Conservation (phyloP, 495 filamentous ascomycete genomes). For the Friedmanniomyces endolithicus region DNA sequence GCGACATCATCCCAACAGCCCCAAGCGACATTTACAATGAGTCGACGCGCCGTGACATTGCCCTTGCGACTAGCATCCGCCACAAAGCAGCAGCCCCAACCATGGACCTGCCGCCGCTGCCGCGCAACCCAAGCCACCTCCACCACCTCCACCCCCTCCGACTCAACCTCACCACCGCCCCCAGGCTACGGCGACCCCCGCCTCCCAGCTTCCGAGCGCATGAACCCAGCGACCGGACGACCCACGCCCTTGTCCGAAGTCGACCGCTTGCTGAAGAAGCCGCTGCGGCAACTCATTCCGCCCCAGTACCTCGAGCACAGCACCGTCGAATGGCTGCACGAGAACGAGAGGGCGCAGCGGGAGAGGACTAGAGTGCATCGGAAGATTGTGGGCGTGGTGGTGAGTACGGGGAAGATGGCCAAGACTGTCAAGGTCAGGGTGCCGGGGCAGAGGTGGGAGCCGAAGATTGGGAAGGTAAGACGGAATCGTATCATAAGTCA, state of each 20-base stretch:
- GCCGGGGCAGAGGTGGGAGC: slow-evolving; percentile 49
- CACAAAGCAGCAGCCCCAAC: not conserved
- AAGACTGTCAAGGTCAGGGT: slow-evolving; percentile 59
- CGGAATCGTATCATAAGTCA: not conserved
- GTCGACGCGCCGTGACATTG: slow-evolving; percentile 5
- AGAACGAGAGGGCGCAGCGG: slow-evolving; percentile 5
- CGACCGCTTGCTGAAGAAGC: slow-evolving; percentile 11
- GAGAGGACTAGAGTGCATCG: slow-evolving; percentile 2
- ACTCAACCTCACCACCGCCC: not conserved
- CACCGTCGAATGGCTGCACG: slow-evolving; percentile 1
- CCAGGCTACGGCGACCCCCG: slow-evolving; percentile 5
- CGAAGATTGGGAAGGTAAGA: slow-evolving; percentile 31
- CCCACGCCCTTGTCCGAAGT: slow-evolving; percentile 1
- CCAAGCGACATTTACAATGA: slow-evolving; percentile 1
- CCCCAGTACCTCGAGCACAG: slow-evolving; percentile 16
- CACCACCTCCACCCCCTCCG: not conserved
- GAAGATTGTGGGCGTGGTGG: slow-evolving; percentile 43
- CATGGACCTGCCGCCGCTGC: slow-evolving; percentile 17
- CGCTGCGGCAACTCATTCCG: slow-evolving; percentile 12
- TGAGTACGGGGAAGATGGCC: slow-evolving; percentile 56
- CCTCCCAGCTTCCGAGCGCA: not conserved
- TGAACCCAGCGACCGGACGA: slow-evolving; percentile 1
- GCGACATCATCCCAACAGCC: slow-evolving; percentile 3
- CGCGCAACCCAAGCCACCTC: slow-evolving; percentile 10
- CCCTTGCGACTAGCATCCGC: slow-evolving; percentile 4